A percentile compares a stretch with the other conserved stretches of the same genome.
phyloP scores from a whole-genome alignment of 1,284 basidiomycete species.

The Anthracocystis setariae region DNA sequence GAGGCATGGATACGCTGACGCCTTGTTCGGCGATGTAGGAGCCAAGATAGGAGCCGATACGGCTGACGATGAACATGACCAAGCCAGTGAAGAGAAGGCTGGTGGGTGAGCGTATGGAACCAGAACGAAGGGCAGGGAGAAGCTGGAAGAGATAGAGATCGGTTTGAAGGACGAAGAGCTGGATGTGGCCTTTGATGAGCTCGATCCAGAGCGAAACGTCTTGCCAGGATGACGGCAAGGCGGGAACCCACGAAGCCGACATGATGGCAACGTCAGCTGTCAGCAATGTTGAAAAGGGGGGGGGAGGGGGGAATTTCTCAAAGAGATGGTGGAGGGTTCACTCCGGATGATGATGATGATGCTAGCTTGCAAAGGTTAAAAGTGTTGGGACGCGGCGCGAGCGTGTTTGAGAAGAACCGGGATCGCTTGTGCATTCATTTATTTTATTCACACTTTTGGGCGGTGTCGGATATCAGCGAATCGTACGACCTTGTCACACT shows the following conservation, averaged over 20 bases:
- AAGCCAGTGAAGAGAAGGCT: slow-evolving; percentile 34
- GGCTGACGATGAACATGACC: slow-evolving; percentile 29
- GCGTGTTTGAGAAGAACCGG: background rate
- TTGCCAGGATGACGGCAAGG: background rate
- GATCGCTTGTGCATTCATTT: no score
- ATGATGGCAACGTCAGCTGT: background rate
- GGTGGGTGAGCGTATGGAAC: slow-evolving; percentile 29
- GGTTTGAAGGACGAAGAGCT: slow-evolving; percentile 36
- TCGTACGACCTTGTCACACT: background rate
- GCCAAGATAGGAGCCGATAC: slow-evolving; percentile 8
- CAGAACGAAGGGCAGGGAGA: slow-evolving; percentile 22
- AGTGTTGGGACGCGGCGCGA: background rate
- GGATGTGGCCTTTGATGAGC: slow-evolving; percentile 13
- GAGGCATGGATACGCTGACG: slow-evolving; percentile 24
- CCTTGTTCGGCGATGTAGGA: slow-evolving; percentile 26
- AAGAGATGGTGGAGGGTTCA: no score
- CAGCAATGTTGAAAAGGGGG: background rate
- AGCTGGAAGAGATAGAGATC: slow-evolving; percentile 39
- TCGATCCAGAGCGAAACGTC: slow-evolving; percentile 7
- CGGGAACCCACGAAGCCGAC: background rate
- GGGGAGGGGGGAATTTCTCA: background rate
- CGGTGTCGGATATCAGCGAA: no score
- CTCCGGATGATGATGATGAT: background rate
- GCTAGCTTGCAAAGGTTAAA: background rate
- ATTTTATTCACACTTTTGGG: background rate